Base-by-base conservation (phyloP, 768 basidiomycete species). In the Rhizopogon vesiculosus region DNA sequence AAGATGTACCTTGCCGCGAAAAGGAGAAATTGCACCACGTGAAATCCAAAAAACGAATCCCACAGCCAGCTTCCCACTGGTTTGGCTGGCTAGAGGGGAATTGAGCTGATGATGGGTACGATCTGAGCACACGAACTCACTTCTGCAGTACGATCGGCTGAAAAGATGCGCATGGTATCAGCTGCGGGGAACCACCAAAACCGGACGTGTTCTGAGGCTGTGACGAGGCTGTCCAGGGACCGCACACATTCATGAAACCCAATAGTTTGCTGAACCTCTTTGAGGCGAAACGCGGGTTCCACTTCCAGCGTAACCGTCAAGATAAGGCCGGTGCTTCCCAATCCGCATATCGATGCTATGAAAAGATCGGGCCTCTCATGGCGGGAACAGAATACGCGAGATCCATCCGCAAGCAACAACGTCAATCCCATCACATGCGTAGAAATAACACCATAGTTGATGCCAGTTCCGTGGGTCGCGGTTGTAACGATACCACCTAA, bases 161-260 rank as follows among this genome's bases (percentile, higher is more conserved):
- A 76, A 64, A 86, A 89, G 50, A 89, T 80, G 39, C 91, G 81
- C 48, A 96, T 77, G 35, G 72, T 72, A 56, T 86, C 86, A 13
- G 84, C 79, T 48, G 89, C 85, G 2, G 95, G 93, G 72, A 86
- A 96, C 95, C 95, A 99, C 91, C 92, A 97, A 16, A 93, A 78
- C 16, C 93, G 79, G n/a, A 91, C 89, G 67, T 97, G 93, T 70
- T 99, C 83, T 2, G 90, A 85, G n/a, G 84, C 75, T 49, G 62
- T 64, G 29, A 78, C 82, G 49, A 90, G 66, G 3, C 68, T 56
- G 55, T 88, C 81, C n/a, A 92, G 64, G 52, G 77, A 71, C 29
- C 69, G 62, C 53, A 91, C 64, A 59, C 83, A 80, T n/a, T 83
- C 74, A 41, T 84, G 82, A 62, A 95, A 91, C 10, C 74, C 60